Evolutionary conservation across 805 yeast species (phyloP).

Genomic region (Naumovozyma castellii): DNA sequence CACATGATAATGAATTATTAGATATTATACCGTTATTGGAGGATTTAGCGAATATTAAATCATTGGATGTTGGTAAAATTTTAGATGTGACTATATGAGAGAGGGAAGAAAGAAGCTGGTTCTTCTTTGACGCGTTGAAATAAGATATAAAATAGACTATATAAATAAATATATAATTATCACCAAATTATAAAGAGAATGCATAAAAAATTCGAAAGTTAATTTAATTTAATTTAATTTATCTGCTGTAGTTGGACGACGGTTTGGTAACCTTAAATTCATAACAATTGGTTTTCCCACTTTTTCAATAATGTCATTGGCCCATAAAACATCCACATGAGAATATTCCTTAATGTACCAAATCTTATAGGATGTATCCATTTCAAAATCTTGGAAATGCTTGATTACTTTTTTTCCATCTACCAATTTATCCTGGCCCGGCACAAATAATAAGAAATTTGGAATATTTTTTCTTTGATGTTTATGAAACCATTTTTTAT

Average conservation of each 20-base stretch:
- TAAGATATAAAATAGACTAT: not conserved
- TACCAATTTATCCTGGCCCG: conserved; percentile 69
- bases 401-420: conserved; percentile 58
- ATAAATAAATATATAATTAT: not conserved
- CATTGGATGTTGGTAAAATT: conserved; percentile 75
- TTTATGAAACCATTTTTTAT: conserved; percentile 42
- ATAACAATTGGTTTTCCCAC: conserved; percentile 46
- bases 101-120: not conserved
- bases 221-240: too few species aligned
- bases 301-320: conserved; percentile 56
- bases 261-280: conserved; percentile 19
- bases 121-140: not conserved
- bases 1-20: conserved; percentile 87
- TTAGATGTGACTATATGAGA: conserved; percentile 51
- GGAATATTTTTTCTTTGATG: conserved; percentile 35
- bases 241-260: too few species aligned
- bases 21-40: conserved; percentile 84
- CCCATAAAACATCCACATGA: conserved; percentile 94
- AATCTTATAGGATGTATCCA: conserved; percentile 21
- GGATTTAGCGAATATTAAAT: conserved; percentile 62
- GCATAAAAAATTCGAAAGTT: not conserved
- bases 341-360: conserved; percentile 51
- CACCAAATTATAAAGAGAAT: not conserved
- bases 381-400: conserved; percentile 56
- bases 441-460: conserved; percentile 55